Evolutionary conservation across 2,329 filamentous ascomycete genomes (phyloP).

Genomic region (Rhytidhysteron rufulum): DNA sequence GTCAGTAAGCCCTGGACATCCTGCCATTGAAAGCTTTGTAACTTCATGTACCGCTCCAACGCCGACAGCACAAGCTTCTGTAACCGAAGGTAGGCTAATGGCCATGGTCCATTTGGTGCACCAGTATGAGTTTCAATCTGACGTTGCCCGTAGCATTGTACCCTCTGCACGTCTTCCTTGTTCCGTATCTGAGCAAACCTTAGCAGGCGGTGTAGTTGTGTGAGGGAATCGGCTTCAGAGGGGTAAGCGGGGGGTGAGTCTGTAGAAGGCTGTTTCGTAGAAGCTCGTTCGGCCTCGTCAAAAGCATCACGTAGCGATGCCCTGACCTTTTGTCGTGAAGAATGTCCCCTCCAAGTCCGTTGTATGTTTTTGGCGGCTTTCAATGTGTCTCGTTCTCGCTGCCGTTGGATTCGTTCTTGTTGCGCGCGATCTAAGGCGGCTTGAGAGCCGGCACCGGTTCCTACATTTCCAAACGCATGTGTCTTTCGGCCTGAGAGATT

Average conservation of each 20-base stretch:
- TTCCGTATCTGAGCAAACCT: conserved; percentile 39
- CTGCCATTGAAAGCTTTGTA: conserved; percentile 9
- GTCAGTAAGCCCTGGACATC: conserved; percentile 12
- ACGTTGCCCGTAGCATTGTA: conserved; percentile 38
- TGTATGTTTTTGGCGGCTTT: conserved; percentile 74
- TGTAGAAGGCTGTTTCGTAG: conserved; percentile 18
- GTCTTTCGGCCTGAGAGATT: conserved; percentile 82
- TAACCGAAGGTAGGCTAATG: conserved; percentile 39
- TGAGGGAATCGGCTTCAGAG: conserved; percentile 36
- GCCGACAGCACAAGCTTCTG: conserved; percentile 35
- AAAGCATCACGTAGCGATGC: conserved; percentile 44
- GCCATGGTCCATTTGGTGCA: conserved; percentile 34
- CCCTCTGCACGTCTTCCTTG: conserved; percentile 36
- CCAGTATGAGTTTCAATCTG: conserved; percentile 32
- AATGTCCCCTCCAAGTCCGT: conserved; percentile 76
- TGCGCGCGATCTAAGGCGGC: conserved; percentile 81
- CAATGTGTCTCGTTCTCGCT: conserved; percentile 73
- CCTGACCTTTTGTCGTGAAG: conserved; percentile 56
- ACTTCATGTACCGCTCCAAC: conserved; percentile 21
- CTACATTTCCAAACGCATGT: conserved; percentile 70
- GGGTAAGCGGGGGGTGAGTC: conserved; percentile 25
- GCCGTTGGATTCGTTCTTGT: conserved; percentile 75
- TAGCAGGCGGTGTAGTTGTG: conserved; percentile 41
- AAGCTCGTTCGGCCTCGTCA: conserved; percentile 24
- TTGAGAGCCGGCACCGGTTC: conserved; percentile 61